These are phyloP conservation scores for Pharnaceum exiguum DNA, from an alignment of 148 eudicot species.

Conservation along the genomic window DNA sequence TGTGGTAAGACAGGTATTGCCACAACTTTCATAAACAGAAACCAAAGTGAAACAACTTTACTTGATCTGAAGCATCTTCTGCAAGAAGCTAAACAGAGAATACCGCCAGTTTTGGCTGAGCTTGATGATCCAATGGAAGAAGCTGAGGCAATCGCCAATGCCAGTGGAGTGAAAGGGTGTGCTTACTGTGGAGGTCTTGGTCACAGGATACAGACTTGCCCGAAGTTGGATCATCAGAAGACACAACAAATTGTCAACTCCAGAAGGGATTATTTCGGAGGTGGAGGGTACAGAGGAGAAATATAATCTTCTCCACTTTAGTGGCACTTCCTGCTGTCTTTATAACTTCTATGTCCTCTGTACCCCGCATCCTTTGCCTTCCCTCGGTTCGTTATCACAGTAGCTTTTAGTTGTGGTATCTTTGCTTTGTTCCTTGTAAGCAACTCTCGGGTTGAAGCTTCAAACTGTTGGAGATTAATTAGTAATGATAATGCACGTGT, in stretches of 20 bases:
- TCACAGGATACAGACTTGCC: conserved; percentile 70
- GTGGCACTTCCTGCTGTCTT: neutral
- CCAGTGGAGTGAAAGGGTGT: conserved; percentile 74
- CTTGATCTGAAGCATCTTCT: conserved; percentile 79
- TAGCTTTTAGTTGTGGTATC: neutral
- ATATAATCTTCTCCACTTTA: conserved; percentile 27
- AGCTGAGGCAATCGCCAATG: conserved; percentile 47
- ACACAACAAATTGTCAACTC: conserved; percentile 60
- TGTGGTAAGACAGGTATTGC: conserved; percentile 95
- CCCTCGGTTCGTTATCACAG: neutral
- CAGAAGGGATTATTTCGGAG: conserved; percentile 74
- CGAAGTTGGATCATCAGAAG: conserved; percentile 81
- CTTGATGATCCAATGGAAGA: conserved; percentile 81
- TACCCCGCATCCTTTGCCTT: neutral
- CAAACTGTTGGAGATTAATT: no score
- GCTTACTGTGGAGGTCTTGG: conserved; percentile 90
- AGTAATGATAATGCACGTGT: no score
- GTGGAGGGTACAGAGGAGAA: conserved; percentile 88
- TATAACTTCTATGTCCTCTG: no score
- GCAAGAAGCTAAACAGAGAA: conserved; percentile 89
- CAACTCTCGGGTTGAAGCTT: no score
- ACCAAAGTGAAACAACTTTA: conserved; percentile 81
- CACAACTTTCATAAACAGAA: conserved; percentile 81
- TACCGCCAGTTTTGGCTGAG: conserved; percentile 81
- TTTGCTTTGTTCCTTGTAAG: no score